Evolutionary conservation across 2,329 filamentous ascomycete genomes (phyloP).

Genomic region (Gnomoniopsis sp.): DNA sequence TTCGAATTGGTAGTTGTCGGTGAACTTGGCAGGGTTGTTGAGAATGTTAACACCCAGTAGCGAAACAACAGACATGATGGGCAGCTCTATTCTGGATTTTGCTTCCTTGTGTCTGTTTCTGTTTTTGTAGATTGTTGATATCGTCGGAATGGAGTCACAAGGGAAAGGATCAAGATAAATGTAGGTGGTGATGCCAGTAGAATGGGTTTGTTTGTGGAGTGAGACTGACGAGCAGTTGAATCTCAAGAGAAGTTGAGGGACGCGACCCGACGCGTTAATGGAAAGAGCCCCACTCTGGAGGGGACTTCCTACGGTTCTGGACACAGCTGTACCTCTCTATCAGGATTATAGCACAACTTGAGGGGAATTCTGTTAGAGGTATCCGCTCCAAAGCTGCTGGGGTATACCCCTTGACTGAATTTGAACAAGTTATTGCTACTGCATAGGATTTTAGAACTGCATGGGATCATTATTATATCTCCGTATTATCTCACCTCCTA

Average conservation of each 20-base stretch:
- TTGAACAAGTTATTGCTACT: too few relatives aligned
- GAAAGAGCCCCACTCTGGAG: neutral
- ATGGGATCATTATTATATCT: too few relatives aligned
- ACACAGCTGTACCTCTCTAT: neutral
- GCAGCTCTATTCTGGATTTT: conserved; percentile 28
- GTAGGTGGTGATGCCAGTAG: neutral
- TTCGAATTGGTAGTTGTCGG: conserved; percentile 91
- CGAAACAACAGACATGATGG: conserved; percentile 86
- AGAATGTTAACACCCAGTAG: conserved; percentile 91
- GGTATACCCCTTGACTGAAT: too few relatives aligned
- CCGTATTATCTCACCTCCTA: too few relatives aligned
- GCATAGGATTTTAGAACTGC: too few relatives aligned
- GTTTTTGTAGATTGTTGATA: neutral
- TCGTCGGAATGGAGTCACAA: too few relatives aligned
- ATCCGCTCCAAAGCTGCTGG: too few relatives aligned
- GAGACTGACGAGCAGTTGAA: neutral
- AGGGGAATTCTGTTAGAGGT: neutral
- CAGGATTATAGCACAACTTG: neutral
- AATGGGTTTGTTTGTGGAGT: neutral
- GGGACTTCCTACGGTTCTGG: neutral
- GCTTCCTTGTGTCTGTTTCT: conserved; percentile 1
- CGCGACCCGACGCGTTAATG: neutral
- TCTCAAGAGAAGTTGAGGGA: neutral
- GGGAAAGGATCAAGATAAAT: neutral
- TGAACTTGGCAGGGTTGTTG: conserved; percentile 96